phyloP scores from a whole-genome alignment of 345 rosid species.

The Noccaea bulbosa region DNA sequence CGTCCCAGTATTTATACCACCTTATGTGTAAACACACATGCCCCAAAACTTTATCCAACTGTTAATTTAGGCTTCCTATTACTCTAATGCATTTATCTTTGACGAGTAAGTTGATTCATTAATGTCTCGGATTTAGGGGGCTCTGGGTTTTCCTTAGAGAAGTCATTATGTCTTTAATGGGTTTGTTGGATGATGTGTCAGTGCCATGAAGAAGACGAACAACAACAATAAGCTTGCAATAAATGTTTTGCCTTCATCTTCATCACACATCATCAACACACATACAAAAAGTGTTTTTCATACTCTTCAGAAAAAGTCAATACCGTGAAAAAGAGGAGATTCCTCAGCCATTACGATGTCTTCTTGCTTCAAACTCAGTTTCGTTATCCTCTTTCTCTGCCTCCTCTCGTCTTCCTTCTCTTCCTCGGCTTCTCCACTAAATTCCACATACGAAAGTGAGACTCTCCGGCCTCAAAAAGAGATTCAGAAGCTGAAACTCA shows the following conservation, averaged over 20 bases:
- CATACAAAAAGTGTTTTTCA: slow-evolving; percentile 42
- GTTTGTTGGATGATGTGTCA: slow-evolving; percentile 52
- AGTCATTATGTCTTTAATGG: slow-evolving; percentile 43
- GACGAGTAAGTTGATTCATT: slow-evolving; percentile 34
- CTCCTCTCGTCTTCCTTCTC: slow-evolving; percentile 46
- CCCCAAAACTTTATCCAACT: slow-evolving; percentile 52
- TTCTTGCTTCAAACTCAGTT: slow-evolving; percentile 50
- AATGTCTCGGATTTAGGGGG: slow-evolving; percentile 26
- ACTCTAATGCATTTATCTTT: slow-evolving; percentile 9
- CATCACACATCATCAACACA: slow-evolving; percentile 44
- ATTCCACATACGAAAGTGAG: slow-evolving; percentile 35
- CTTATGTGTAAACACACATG: slow-evolving; percentile 60
- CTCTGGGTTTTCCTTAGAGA: slow-evolving; percentile 47
- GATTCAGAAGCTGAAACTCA: slow-evolving; percentile 56
- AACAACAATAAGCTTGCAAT: slow-evolving; percentile 49
- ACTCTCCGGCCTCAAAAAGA: slow-evolving; percentile 66
- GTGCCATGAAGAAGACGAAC: slow-evolving; percentile 56
- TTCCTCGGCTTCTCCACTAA: slow-evolving; percentile 42
- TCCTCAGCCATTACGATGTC: slow-evolving; percentile 57
- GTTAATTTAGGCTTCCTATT: slow-evolving; percentile 38
- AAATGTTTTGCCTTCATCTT: slow-evolving; percentile 56
- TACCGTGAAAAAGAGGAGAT: slow-evolving; percentile 52
- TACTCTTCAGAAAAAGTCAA: slow-evolving; percentile 48
- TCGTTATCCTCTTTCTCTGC: slow-evolving; percentile 49
- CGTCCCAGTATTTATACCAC: slow-evolving; percentile 61